Evolutionary conservation across 2,329 filamentous ascomycete species (phyloP), one percentile per base, ranked within the genome.

Genomic region (Cadophora luteo-olivacea): DNA sequence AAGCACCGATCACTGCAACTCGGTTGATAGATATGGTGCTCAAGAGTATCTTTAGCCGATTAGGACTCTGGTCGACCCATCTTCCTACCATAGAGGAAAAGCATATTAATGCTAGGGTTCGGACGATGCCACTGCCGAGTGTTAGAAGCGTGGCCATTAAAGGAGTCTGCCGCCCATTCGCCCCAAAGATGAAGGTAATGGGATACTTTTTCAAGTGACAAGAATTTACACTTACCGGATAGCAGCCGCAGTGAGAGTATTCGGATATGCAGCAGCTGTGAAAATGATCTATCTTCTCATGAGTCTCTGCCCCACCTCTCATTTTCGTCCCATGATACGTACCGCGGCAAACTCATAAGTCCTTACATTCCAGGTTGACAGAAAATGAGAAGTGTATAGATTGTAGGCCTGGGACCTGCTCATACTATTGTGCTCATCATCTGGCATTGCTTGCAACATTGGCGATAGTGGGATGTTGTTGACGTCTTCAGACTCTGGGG

Each of bases 321-420:
- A 29, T 5, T 11, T 41, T 22, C 48, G 32, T 52, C 29, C n/a
- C 22, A 48, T 64, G 22, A 45, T 49, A 45, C 73, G 72, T 60
- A 77, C 74, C 22, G 74, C 75, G 11, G 75, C 74, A 61, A 77
- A 77, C 68, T 77, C 75, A 68, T 75, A 88, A 61, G 82, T 81
- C 57, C 86, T 82, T 6, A 84, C 83, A 75, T 87, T 88, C 85
- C 85, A 87, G 49, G 84, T 84, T 19, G 86, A 87, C 5, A 87
- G 79, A 63, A 84, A 82, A 75, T 88, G 85, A 24, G 84, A 86
- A 24, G 82, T 75, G 69, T 87, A 88, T 7, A 87, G 74, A 65
- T 79, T 79, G 48, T 74, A 73, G 6, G 80, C 79, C 64, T 81
- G 80, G 6, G 77, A 70, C 70, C 73, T 76, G 16, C 75, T 79